phyloP scores from a whole-genome alignment of 805 yeast genomes.

The Saccharomyces mikatae region DNA sequence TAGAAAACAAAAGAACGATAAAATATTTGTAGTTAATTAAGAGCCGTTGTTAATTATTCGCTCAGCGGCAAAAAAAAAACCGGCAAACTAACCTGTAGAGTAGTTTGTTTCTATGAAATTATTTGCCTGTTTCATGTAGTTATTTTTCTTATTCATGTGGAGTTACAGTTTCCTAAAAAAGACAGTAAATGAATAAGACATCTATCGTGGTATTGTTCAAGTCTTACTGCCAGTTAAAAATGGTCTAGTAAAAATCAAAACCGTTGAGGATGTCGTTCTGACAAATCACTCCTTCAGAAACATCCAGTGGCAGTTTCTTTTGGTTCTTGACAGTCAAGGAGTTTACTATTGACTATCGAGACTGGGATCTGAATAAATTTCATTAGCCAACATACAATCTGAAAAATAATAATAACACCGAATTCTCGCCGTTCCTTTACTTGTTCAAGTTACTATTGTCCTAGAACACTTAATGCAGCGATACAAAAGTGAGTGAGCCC shows the following conservation, averaged over 20 bases:
- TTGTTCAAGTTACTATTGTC: too few relatives aligned
- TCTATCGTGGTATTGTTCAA: too few relatives aligned
- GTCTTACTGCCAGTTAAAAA: not conserved
- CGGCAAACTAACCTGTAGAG: not conserved
- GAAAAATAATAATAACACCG: too few relatives aligned
- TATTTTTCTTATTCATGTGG: not conserved
- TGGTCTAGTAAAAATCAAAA: not conserved
- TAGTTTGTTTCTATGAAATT: not conserved
- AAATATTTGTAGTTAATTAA: not conserved
- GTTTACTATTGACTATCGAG: too few relatives aligned
- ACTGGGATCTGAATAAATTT: too few relatives aligned
- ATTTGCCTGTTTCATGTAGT: not conserved
- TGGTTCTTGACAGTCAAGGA: too few relatives aligned
- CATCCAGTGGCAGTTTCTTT: too few relatives aligned
- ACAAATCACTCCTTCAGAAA: too few relatives aligned
- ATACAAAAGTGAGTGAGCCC: too few relatives aligned
- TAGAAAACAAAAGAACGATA: not conserved
- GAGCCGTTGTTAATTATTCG: not conserved
- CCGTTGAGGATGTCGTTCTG: not conserved
- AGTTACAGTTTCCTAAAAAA: not conserved
- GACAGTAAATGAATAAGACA: not conserved
- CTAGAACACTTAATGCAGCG: too few relatives aligned
- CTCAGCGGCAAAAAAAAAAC: not conserved
- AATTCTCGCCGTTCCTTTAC: too few relatives aligned
- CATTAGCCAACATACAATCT: too few relatives aligned